phyloP scores from a whole-genome alignment of 169 alveolate genomes.

The Amoebophrya sp. region DNA sequence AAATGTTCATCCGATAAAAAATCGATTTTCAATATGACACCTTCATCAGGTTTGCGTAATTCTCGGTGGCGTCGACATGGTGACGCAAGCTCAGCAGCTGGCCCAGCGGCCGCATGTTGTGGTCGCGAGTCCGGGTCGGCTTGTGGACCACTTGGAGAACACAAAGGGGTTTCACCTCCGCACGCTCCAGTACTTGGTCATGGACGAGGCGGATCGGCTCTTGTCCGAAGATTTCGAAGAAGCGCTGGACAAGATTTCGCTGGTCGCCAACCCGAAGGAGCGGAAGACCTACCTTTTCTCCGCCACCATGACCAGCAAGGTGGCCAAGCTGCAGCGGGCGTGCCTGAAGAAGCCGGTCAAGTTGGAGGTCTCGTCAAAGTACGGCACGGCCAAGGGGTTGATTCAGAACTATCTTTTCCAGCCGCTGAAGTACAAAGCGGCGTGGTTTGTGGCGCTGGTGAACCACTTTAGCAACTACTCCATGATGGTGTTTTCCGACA shows the following conservation, averaged over 20 bases:
- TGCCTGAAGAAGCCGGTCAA: conserved; percentile 92
- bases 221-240: conserved; percentile 91
- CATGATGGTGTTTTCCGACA: conserved; percentile 83
- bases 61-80: conserved; percentile 97
- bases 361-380: conserved; percentile 63
- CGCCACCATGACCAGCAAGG: conserved; percentile 99
- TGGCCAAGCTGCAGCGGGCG: conserved; percentile 90
- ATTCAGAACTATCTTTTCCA: conserved; percentile 82
- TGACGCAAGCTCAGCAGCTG: conserved; percentile 84
- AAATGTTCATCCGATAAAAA: no score
- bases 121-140: conserved; percentile 98
- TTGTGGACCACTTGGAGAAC: conserved; percentile 95
- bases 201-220: conserved; percentile 82
- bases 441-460: conserved; percentile 77
- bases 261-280: conserved; percentile 72
- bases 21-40: no score
- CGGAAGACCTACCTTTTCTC: conserved; percentile 93
- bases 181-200: conserved; percentile 61
- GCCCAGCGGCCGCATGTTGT: conserved; percentile 94
- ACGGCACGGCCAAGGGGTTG: conserved; percentile 28
- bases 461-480: conserved; percentile 52
- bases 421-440: conserved; percentile 88
- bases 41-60: conserved; percentile 81
- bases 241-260: conserved; percentile 86
- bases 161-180: conserved; percentile 93